A percentile compares a stretch with the other conserved stretches of the same genome.
phyloP scores from a whole-genome alignment of 768 basidiomycete species.

The Sutorius australiensis region DNA sequence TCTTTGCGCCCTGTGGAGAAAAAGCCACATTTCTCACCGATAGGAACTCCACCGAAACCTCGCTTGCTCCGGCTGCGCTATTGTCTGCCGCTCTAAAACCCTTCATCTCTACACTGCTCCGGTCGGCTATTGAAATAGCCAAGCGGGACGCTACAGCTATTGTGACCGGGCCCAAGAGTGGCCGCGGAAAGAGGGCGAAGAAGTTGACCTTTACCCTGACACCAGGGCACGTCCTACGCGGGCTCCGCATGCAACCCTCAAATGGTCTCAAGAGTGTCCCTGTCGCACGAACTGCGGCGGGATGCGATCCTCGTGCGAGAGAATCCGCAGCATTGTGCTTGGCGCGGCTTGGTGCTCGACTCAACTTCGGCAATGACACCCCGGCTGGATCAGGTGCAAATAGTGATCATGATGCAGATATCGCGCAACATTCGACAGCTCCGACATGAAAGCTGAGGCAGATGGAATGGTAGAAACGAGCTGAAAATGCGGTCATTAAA shows the following conservation, averaged over 20 bases:
- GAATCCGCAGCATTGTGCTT: constrained; percentile 28
- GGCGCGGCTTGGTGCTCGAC: constrained; percentile 29
- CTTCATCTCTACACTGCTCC: constrained; percentile 34
- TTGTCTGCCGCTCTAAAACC: constrained; percentile 32
- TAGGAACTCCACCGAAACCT: constrained; percentile 19
- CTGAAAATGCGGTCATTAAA: background rate
- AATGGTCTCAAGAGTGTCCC: constrained; percentile 1
- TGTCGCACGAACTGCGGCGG: background rate
- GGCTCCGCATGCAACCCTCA: constrained; percentile 21
- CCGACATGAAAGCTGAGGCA: constrained; percentile 11
- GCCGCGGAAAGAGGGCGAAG: constrained; percentile 22
- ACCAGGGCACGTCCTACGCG: constrained; percentile 40
- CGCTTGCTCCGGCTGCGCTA: constrained; percentile 37
- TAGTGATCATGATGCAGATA: background rate
- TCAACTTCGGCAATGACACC: constrained; percentile 17
- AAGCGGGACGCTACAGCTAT: constrained; percentile 30
- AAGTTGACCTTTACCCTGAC: constrained; percentile 31
- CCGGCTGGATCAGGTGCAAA: background rate
- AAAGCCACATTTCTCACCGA: constrained; percentile 7
- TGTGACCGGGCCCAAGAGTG: constrained; percentile 14
- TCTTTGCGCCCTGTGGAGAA: constrained; percentile 6
- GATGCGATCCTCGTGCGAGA: constrained; percentile 5
- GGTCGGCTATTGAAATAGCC: constrained; percentile 31
- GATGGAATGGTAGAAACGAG: background rate
- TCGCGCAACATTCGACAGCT: background rate